Evolutionary conservation across 2,329 filamentous ascomycete genomes (phyloP), one percentile per base, ranked within the genome.

Genomic region (Sporothrix inflata): DNA sequence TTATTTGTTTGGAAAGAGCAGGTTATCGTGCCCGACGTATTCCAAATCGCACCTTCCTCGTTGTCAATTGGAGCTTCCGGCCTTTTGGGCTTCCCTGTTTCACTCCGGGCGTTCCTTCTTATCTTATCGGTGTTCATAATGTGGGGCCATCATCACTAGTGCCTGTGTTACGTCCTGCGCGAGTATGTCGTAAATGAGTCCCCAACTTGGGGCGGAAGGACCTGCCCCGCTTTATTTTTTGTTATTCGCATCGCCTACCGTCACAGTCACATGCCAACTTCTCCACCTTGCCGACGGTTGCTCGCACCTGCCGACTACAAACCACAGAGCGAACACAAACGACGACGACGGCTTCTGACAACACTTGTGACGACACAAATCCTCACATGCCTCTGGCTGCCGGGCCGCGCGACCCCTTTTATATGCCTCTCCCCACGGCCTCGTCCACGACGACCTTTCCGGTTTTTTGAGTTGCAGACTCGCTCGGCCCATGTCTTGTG

Each of bases 231-330:
- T 70, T 47, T 60, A 55, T 24, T 55, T 68, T 34, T 42, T 69
- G 67, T 69, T 60, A 69, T 45, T 69, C 51, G 66, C 66, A 40
- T 67, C 27, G 45, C 45, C 61, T 49, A 42, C 63, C 63, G 42
- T 68, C 66, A 34, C 42, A 49, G 49, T 69, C 66, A 70, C 68
- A 70, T 70, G 68, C 68, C 68, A 70, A 27, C 53, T 61, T 70
- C 40, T 61, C 40, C 53, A 49, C 68, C 40, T 60, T 61, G 55
- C 53, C 68, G 68, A 70, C 53, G 42, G 16, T 9, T 34, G 9
- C 21, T 69, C 34, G n/a, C 40, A 57, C 40, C 40, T 60, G 51
- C 51, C 49, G 49, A 69, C 34, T 19, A 16, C 27, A 47, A 47
- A 30, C 21, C 14, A 51, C 27, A 67, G 6, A 34, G 11, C 24